Percentiles rank a stretch among this genome's conserved stretches.
These are phyloP conservation scores for Mycena venus DNA, from an alignment of 768 basidiomycete genomes.

Conservation along the genomic window DNA sequence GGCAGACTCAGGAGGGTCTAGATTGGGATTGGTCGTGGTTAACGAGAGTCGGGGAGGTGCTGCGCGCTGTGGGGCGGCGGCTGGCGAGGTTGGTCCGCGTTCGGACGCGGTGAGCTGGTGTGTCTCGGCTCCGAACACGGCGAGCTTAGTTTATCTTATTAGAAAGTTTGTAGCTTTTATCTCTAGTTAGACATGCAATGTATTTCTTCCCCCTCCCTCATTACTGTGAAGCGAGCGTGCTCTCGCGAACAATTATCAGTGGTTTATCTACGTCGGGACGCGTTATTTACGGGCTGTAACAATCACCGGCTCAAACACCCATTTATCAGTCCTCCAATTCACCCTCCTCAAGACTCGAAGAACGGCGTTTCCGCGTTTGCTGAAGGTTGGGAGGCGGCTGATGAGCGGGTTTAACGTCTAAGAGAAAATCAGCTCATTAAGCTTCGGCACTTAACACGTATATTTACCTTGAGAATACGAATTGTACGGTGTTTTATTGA, in stretches of 20 bases:
- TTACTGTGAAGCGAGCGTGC: no score
- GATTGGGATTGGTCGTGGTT: constrained; percentile 27
- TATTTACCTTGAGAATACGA: background rate
- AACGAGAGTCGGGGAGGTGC: background rate
- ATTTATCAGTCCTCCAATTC: constrained; percentile 13
- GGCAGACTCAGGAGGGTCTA: background rate
- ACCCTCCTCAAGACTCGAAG: constrained; percentile 24
- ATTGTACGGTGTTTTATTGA: background rate
- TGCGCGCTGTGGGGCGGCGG: background rate
- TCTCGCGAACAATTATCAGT: no score
- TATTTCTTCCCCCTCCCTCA: background rate
- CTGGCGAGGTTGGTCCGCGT: constrained; percentile 5
- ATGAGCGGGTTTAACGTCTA: background rate
- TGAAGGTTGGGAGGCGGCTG: background rate
- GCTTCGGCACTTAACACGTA: background rate
- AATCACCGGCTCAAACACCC: no score
- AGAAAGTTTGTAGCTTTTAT: background rate
- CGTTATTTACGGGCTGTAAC: no score
- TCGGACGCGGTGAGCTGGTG: background rate
- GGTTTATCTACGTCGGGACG: no score
- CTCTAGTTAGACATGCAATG: background rate
- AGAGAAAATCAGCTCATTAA: background rate
- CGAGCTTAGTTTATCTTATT: background rate
- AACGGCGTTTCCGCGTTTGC: background rate
- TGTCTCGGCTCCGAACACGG: background rate